Evolutionary conservation across 2,329 filamentous ascomycete genomes (phyloP), one percentile per base, ranked within the genome.

Genomic region (Bipolaris sorokiniana): DNA sequence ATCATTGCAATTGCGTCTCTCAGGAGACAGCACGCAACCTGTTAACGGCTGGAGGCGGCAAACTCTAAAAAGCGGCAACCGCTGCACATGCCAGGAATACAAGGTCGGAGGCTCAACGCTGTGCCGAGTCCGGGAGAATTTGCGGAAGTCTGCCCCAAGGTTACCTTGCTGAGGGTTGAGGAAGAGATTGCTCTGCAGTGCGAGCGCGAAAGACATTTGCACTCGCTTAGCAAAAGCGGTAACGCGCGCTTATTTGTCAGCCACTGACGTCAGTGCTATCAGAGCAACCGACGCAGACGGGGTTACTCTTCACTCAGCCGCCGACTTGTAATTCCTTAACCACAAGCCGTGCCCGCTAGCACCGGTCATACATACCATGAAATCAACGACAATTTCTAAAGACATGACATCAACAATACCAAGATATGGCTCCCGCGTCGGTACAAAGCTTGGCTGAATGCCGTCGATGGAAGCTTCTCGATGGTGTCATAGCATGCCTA

Each of bases 11-110:
- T 61, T 56, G 45, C 51, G 33, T 50, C 50, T 58, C 50, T 47
- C 55, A 54, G 53, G 63, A 54, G 57, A 45, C 33, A 45, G 38
- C 49, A 66, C 69, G 68, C 58, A 69, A 65, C 67, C 69, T 11
- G 10, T 31, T 65, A 67, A 71, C 59, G 26, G n/a, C 51, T 41
- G 34, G 50, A 61, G 66, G 64, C 58, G 55, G 64, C 55, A 63
- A 64, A 58, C 61, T 64, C 56, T 65, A 64, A 58, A 59, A 36
- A 50, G 54, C 50, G 52, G 58, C 46, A 48, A 37, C 33, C 11
- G 38, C 44, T 38, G 45, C 36, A 46, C 20, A 33, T 57, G 16
- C 45, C 20, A 34, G 10, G 6, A 9, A 42, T 34, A 33, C 34
- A 13, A 33, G 40, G 9, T 38, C 36, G 16, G 15, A 20, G 20